These are phyloP conservation scores for Simmondsia chinensis DNA, from an alignment of 148 eudicot genomes.

Conservation along the genomic window DNA sequence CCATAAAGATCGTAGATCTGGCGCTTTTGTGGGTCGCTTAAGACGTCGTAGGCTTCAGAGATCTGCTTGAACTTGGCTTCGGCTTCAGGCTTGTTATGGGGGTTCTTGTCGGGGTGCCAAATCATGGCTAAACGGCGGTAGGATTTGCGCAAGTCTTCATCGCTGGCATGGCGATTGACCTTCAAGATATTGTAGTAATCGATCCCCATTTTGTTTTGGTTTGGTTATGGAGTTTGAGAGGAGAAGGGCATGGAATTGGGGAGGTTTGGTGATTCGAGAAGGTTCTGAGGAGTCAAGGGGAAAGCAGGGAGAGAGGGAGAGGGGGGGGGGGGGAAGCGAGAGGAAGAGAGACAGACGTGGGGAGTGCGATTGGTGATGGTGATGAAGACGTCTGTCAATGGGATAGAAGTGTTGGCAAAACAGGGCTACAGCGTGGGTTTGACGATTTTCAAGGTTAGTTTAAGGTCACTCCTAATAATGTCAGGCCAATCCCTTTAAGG, in stretches of 20 bases:
- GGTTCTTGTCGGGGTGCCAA: conserved; percentile 79
- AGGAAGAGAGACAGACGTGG: conserved; percentile 1
- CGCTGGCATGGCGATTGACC: conserved; percentile 78
- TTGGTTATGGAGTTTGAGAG: not conserved
- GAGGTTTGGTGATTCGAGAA: conserved; percentile 3
- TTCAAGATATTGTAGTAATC: conserved; percentile 81
- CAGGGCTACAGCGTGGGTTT: too few species aligned
- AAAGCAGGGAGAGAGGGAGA: too few species aligned
- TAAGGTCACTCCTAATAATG: too few species aligned
- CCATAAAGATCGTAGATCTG: conserved; percentile 93
- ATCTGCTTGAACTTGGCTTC: conserved; percentile 87
- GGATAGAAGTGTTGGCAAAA: too few species aligned
- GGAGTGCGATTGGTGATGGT: too few species aligned
- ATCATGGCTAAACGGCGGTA: conserved; percentile 79
- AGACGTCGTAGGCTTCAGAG: conserved; percentile 87
- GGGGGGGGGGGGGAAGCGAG: conserved; percentile 3
- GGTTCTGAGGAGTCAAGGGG: not conserved
- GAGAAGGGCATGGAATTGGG: not conserved
- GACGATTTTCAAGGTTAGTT: too few species aligned
- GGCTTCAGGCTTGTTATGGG: conserved; percentile 36
- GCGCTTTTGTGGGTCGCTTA: conserved; percentile 77
- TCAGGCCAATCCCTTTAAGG: too few species aligned
- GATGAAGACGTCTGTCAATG: too few species aligned
- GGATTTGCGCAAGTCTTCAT: conserved; percentile 61
- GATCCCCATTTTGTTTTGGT: conserved; percentile 40